Percentiles rank a stretch among this genome's conserved stretches.
Evolutionary conservation across 768 basidiomycete genomes (phyloP).

Genomic region (Termitomyces sp.): DNA sequence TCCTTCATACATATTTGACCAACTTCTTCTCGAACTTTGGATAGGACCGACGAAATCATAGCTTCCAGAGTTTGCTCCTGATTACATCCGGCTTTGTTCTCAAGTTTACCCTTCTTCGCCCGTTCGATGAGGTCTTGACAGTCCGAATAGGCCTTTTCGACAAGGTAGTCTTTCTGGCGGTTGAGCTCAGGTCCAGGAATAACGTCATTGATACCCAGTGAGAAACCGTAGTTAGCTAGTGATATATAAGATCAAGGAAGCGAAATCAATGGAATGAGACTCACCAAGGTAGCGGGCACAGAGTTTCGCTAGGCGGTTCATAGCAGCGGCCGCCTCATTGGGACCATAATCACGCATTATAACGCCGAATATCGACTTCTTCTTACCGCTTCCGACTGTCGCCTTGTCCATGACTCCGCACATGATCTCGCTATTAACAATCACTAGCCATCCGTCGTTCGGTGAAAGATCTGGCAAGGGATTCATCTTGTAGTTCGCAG

Average conservation of each 20-base stretch:
- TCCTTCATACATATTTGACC: slow-evolving; percentile 99
- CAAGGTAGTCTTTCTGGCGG: slow-evolving; percentile 77
- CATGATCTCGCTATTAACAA: slow-evolving; percentile 98
- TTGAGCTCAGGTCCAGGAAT: slow-evolving; percentile 90
- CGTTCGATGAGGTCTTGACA: slow-evolving; percentile 85
- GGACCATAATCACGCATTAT: slow-evolving; percentile 97
- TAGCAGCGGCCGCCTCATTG: slow-evolving; percentile 90
- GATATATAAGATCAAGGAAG: slow-evolving; percentile 9
- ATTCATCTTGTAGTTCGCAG: slow-evolving; percentile 62
- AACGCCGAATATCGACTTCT: slow-evolving; percentile 98
- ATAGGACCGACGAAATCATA: slow-evolving; percentile 90
- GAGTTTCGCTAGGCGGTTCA: slow-evolving; percentile 95
- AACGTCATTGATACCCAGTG: slow-evolving; percentile 97
- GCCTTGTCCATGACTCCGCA: slow-evolving; percentile 99
- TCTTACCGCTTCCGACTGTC: slow-evolving; percentile 96
- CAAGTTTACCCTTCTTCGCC: slow-evolving; percentile 88
- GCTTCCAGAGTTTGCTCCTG: slow-evolving; percentile 97
- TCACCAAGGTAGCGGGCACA: slow-evolving; percentile 90
- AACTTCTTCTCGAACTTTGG: slow-evolving; percentile 93
- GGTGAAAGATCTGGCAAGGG: slow-evolving; percentile 84
- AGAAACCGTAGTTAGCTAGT: slow-evolving; percentile 95
- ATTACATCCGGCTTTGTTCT: slow-evolving; percentile 97
- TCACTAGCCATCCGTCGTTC: slow-evolving; percentile 96
- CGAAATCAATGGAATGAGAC: slow-evolving; percentile 21
- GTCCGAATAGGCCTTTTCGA: slow-evolving; percentile 84